Percentiles rank a stretch among this genome's conserved stretches.
These are phyloP conservation scores for Pleurotus ostreatus DNA, from an alignment of 768 basidiomycete genomes.

Conservation along the genomic window DNA sequence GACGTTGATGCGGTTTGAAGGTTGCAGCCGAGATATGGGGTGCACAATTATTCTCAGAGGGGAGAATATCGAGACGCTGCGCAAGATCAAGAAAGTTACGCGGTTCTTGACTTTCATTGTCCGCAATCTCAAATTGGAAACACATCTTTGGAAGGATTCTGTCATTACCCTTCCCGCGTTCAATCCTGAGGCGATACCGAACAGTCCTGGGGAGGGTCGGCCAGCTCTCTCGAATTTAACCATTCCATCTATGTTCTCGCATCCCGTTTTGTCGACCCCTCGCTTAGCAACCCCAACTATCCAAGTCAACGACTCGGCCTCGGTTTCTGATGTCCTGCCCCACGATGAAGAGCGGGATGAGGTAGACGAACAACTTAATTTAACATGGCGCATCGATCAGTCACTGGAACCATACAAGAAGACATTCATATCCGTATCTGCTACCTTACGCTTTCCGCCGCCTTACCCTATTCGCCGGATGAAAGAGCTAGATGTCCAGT, in stretches of 20 bases:
- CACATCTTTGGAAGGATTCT: constrained; percentile 89
- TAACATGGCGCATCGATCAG: constrained; percentile 75
- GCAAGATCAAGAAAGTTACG: constrained; percentile 87
- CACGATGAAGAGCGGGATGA: constrained; percentile 58
- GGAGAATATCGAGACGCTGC: constrained; percentile 74
- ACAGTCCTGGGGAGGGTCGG: constrained; percentile 14
- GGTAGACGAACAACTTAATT: constrained; percentile 63
- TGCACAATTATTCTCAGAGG: constrained; percentile 93
- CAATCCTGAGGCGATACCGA: constrained; percentile 61
- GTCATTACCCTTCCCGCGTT: constrained; percentile 72
- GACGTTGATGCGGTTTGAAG: constrained; percentile 98
- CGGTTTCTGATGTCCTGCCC: constrained; percentile 17
- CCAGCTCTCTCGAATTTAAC: constrained; percentile 5
- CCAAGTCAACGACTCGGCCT: constrained; percentile 1
- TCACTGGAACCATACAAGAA: constrained; percentile 80
- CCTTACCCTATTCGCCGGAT: constrained; percentile 85
- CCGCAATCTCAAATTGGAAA: constrained; percentile 91
- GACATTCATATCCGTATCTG: constrained; percentile 92
- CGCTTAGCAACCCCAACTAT: constrained; percentile 22
- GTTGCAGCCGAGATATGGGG: constrained; percentile 88
- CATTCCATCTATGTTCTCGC: constrained; percentile 20
- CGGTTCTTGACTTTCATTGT: constrained; percentile 91
- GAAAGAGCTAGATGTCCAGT: constrained; percentile 81
- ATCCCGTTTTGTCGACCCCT: constrained; percentile 25
- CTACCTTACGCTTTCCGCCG: constrained; percentile 87